Percentiles rank a stretch among this genome's conserved stretches.
These are phyloP conservation scores for Santalum album DNA, from an alignment of 164 flowering plant species.

Conservation along the genomic window DNA sequence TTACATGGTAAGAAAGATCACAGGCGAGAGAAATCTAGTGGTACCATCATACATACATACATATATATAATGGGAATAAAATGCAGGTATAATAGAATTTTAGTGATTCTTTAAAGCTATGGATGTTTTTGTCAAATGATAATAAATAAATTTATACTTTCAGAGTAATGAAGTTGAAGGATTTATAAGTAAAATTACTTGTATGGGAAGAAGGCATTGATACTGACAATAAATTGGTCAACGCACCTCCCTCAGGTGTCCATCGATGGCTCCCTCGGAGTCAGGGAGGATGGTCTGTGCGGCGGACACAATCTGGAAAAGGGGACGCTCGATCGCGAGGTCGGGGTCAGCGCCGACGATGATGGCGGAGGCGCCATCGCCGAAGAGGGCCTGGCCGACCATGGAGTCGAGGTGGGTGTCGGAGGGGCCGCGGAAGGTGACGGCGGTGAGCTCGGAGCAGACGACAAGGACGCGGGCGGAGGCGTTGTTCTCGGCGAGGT, in stretches of 20 bases:
- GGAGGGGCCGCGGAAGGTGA: conserved; percentile 26
- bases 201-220: too few relatives aligned
- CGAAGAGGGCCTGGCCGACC: conserved; percentile 24
- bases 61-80: too few relatives aligned
- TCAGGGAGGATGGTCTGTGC: conserved; percentile 26
- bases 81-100: too few relatives aligned
- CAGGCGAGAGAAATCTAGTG: too few relatives aligned
- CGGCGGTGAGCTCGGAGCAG: conserved; percentile 24
- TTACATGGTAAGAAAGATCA: too few relatives aligned
- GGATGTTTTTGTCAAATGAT: too few relatives aligned
- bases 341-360: conserved; percentile 23
- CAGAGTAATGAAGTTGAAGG: too few relatives aligned
- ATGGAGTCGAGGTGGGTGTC: conserved; percentile 21
- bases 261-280: conserved; percentile 25
- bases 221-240: too few relatives aligned
- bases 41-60: too few relatives aligned
- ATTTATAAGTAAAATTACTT: too few relatives aligned
- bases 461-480: conserved; percentile 24
- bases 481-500: conserved; percentile 25
- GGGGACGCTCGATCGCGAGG: conserved; percentile 11
- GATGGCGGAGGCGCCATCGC: conserved; percentile 25
- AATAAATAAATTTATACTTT: too few relatives aligned
- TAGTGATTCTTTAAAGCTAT: too few relatives aligned
- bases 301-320: conserved; percentile 17
- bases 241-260: conserved; percentile 23